Evolutionary conservation across 768 basidiomycete species (phyloP).

Genomic region (Phlegmacium glaucopus): DNA sequence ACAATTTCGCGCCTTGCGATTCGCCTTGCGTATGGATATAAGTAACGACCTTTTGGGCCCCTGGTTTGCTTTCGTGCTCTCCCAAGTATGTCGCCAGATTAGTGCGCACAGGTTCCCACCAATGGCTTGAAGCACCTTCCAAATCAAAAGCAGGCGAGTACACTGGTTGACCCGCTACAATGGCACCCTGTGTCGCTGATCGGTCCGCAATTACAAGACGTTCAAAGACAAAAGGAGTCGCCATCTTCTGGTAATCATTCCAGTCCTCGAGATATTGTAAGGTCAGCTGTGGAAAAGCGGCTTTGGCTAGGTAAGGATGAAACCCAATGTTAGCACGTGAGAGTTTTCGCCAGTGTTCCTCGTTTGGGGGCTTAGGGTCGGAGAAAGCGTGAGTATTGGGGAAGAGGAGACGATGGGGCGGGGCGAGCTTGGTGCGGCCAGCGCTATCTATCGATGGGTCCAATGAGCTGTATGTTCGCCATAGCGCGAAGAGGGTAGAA

Average conservation of each 20-base stretch:
- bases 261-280: slow-evolving; percentile 74
- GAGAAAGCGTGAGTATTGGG: slow-evolving; percentile 64
- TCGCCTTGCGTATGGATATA: slow-evolving; percentile 51
- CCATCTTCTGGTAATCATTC: slow-evolving; percentile 67
- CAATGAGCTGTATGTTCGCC: slow-evolving; percentile 71
- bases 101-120: slow-evolving; percentile 65
- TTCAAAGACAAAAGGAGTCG: slow-evolving; percentile 69
- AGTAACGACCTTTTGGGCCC: slow-evolving; percentile 32
- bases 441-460: slow-evolving; percentile 39
- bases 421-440: slow-evolving; percentile 51
- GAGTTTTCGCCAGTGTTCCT: slow-evolving; percentile 35
- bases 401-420: slow-evolving; percentile 73
- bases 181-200: slow-evolving; percentile 47
- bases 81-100: slow-evolving; percentile 43
- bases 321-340: slow-evolving; percentile 57
- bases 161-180: slow-evolving; percentile 31
- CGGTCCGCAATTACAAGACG: slow-evolving; percentile 77
- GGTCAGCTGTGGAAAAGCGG: slow-evolving; percentile 68
- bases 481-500: slow-evolving; percentile 71
- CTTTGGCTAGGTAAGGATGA: slow-evolving; percentile 69
- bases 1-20: slow-evolving; percentile 45
- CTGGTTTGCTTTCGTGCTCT: slow-evolving; percentile 19
- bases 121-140: slow-evolving; percentile 43
- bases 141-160: slow-evolving; percentile 44
- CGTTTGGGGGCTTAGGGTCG: slow-evolving; percentile 36